Base-by-base conservation (phyloP, 2,329 filamentous ascomycete species). In the Penicillium sp. region DNA sequence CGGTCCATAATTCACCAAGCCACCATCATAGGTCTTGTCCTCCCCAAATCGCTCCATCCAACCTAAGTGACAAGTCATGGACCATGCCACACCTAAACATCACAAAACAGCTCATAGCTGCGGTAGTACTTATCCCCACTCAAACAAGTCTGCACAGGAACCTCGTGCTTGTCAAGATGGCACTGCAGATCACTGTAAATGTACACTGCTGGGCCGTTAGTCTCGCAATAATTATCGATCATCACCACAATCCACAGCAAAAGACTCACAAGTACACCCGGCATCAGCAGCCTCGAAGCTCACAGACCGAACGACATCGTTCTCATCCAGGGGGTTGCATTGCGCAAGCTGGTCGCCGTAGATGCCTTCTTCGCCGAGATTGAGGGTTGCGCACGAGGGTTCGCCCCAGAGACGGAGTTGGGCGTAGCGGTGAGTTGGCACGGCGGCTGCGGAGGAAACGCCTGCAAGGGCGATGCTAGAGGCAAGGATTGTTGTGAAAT, bases 381-480 rank as follows among this genome's bases (percentile, higher is more conserved):
- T 57, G n/a, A 42, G 49, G 11, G 28, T 51, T 11, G 31, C 20
- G 34, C 55, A 57, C 8, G 37, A n/a, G 3, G 15, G 31, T n/a
- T 41, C 35, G 25, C 50, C 38, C 55, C 55, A 57, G n/a, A 57
- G 55, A 52, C 55, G 55, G n/a, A 57, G 55, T 45, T 57, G 55
- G 15, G n/a, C 48, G 50, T 57, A 57, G 28, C 55, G 31, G 41
- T 41, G 59, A 20, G 20, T 20, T 17, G 50, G 50, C 2, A 34
- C 8, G 20, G 10, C 50, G 17, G 50, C 38, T 20, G 50, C 50
- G 4, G 38, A 53, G 25, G 38, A 11, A 17, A 38, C 25, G 38
- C 37, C 50, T 42, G 50, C 50, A 31, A 53, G 50, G 37, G 50
- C 38, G 14, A 53, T 12, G 20, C n/a, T 15, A n/a, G 38, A 42